A percentile compares a stretch with the other conserved stretches of the same genome.
Conservation (phyloP, 805 yeast genomes). For the Sugiyamaella boreocaroliniensis region DNA sequence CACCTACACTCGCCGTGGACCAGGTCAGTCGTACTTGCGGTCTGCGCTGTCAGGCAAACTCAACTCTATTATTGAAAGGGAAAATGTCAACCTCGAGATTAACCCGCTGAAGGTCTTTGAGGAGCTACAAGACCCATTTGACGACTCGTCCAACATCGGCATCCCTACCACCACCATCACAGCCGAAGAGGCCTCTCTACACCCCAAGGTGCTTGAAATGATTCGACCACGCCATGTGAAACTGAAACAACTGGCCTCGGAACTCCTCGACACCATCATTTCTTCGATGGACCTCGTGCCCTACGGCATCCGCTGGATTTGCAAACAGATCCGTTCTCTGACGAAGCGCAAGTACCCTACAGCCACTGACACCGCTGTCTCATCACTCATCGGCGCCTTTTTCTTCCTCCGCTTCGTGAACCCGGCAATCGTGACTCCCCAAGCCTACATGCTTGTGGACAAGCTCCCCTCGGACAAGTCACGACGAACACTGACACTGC, state of each 20-base stretch:
- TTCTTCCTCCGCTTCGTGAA: conserved; percentile 73
- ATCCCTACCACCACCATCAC: conserved; percentile 19
- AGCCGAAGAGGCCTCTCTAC: conserved; percentile 27
- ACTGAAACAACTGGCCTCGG: conserved; percentile 22
- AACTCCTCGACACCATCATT: conserved; percentile 47
- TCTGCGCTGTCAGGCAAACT: conserved; percentile 26
- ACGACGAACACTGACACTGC: conserved; percentile 62
- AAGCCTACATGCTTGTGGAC: conserved; percentile 40
- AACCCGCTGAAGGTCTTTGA: conserved; percentile 31
- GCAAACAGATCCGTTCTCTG: conserved; percentile 56
- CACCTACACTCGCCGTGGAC: conserved; percentile 35
- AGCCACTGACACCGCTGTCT: conserved; percentile 35
- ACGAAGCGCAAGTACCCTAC: conserved; percentile 56
- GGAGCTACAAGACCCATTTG: conserved; percentile 22
- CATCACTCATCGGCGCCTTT: conserved; percentile 66
- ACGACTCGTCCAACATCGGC: conserved; percentile 4
- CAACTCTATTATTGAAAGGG: conserved; percentile 23
- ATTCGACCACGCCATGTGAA: conserved; percentile 25
- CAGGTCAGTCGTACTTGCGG: conserved; percentile 34
- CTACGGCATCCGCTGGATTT: conserved; percentile 60
- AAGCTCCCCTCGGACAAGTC: conserved; percentile 34
- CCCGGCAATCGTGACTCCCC: conserved; percentile 90
- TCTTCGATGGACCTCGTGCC: conserved; percentile 57
- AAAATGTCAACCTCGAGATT: conserved; percentile 28
- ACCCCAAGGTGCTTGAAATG: conserved; percentile 27